A percentile compares a stretch with the other conserved stretches of the same genome.
Conservation (phyloP, 176 grass and related monocot genomes). For the Rhynchospora breviuscula region DNA sequence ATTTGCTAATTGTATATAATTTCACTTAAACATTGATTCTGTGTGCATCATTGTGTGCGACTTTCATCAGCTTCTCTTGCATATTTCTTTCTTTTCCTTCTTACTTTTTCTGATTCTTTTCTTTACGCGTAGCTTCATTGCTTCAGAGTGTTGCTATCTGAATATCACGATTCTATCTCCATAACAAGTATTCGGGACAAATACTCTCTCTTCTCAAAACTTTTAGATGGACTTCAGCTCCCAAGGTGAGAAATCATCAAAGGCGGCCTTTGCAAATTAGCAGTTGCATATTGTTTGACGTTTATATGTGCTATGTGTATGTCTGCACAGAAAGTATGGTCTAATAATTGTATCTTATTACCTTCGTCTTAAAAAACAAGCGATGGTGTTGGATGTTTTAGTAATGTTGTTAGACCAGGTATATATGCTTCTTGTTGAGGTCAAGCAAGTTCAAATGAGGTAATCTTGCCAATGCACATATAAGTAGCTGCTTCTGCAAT, state of each 20-base stretch:
- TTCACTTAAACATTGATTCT: constrained; percentile 12
- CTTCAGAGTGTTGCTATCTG: constrained; percentile 65
- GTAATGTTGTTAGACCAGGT: not conserved
- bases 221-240: constrained; percentile 57
- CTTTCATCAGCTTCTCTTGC: not conserved
- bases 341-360: not conserved
- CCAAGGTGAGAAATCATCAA: constrained; percentile 56
- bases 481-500: not conserved
- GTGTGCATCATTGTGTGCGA: not conserved
- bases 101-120: constrained; percentile 26
- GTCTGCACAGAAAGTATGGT: not conserved
- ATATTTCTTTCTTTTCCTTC: constrained; percentile 25
- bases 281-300: not conserved
- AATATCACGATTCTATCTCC: constrained; percentile 40
- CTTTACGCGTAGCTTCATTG: constrained; percentile 63
- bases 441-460: not conserved
- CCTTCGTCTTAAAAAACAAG: not conserved
- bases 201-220: constrained; percentile 61
- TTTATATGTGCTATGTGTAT: not conserved
- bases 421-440: constrained; percentile 8
- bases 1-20: constrained; percentile 12
- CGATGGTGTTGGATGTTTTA: not conserved
- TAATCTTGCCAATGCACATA: not conserved
- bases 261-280: not conserved
- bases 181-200: constrained; percentile 57